Conservation (phyloP, 2,329 filamentous ascomycete species). For the Rhytidhysteron rufulum region DNA sequence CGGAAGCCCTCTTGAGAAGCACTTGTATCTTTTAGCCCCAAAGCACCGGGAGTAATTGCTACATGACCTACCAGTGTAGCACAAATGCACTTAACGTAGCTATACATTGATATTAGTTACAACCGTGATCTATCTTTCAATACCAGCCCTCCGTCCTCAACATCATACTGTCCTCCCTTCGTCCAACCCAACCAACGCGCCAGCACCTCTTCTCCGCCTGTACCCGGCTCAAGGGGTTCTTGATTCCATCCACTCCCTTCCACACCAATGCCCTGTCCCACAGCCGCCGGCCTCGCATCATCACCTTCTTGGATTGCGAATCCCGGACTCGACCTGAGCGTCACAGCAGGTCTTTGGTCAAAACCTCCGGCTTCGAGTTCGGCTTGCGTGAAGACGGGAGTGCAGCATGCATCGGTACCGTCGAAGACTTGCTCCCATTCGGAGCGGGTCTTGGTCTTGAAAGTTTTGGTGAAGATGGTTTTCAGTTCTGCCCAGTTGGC, state of each 20-base stretch:
- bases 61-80: too few relatives aligned
- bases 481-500: slow-evolving; percentile 66
- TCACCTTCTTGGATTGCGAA: slow-evolving; percentile 55
- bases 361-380: slow-evolving; percentile 65
- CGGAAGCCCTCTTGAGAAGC: too few relatives aligned
- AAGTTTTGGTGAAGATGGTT: slow-evolving; percentile 57
- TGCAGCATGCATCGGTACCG: slow-evolving; percentile 86
- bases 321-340: slow-evolving; percentile 66
- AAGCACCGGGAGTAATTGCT: too few relatives aligned
- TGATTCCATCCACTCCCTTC: slow-evolving; percentile 66
- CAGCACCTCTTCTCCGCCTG: slow-evolving; percentile 68
- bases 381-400: slow-evolving; percentile 73
- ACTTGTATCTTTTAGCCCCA: too few relatives aligned
- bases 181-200: slow-evolving; percentile 74
- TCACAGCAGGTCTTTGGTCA: slow-evolving; percentile 68
- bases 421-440: slow-evolving; percentile 89
- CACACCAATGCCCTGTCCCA: slow-evolving; percentile 63
- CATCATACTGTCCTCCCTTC: slow-evolving; percentile 66
- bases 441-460: slow-evolving; percentile 64
- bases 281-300: slow-evolving; percentile 35
- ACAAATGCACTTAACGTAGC: too few relatives aligned
- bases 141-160: slow-evolving; percentile 58
- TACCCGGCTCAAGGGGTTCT: slow-evolving; percentile 58
- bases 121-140: slow-evolving; percentile 2
- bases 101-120: not conserved